A percentile compares a stretch with the other conserved stretches of the same genome.
Evolutionary conservation across 768 basidiomycete species (phyloP).

Genomic region (Ramaria rubella): DNA sequence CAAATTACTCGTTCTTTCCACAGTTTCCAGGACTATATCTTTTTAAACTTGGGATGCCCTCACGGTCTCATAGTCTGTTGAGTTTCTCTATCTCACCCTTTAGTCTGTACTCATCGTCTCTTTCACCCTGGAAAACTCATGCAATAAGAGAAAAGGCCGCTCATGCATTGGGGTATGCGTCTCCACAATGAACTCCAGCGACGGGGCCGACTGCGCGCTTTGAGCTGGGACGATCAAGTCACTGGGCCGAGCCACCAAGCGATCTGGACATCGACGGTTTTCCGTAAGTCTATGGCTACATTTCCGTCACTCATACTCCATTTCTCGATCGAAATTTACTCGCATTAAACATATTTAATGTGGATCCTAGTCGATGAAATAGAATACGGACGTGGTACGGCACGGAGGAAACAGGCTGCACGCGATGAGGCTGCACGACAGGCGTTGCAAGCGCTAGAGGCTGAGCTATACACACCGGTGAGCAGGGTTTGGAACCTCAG

Average conservation of each 20-base stretch:
- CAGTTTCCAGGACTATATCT: too few species aligned
- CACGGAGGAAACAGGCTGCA: neutral
- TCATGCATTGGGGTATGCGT: constrained; percentile 5
- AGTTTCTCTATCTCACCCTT: neutral
- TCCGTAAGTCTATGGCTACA: neutral
- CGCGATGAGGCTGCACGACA: constrained; percentile 4
- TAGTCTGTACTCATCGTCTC: neutral
- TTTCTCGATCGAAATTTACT: neutral
- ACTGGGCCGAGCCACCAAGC: neutral
- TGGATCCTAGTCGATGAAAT: constrained; percentile 7
- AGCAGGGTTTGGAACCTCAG: too few species aligned
- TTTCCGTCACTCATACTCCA: neutral
- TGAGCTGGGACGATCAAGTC: constrained; percentile 4
- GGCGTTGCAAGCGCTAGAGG: neutral
- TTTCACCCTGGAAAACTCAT: neutral
- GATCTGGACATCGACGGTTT: neutral
- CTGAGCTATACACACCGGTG: neutral
- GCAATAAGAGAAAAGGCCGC: neutral
- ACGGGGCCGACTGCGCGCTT: neutral
- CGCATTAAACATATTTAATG: too few species aligned
- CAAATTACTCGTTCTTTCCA: too few species aligned
- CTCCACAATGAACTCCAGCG: constrained; percentile 10
- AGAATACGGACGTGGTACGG: constrained; percentile 3
- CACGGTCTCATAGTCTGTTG: neutral
- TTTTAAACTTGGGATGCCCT: neutral